phyloP scores from a whole-genome alignment of 371 early-diverging fungal species.

The Mucor lusitanicus region DNA sequence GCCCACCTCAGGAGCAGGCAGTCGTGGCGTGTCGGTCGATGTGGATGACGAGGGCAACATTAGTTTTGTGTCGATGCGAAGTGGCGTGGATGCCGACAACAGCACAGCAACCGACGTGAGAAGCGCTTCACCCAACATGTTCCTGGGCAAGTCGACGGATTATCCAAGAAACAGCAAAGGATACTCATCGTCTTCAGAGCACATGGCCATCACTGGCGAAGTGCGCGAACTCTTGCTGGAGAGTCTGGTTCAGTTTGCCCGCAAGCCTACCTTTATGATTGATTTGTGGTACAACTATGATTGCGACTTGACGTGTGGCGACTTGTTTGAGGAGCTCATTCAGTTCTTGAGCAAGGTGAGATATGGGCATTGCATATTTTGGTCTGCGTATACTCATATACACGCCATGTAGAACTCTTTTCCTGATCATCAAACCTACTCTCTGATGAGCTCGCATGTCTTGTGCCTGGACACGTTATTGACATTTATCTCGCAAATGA shows the following conservation, averaged over 20 bases:
- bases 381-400: not conserved
- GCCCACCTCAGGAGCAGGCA: constrained; percentile 45
- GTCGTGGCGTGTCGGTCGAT: constrained; percentile 33
- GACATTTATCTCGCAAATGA: constrained; percentile 77
- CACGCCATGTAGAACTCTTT: constrained; percentile 58
- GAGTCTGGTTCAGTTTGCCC: constrained; percentile 71
- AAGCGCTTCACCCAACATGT: constrained; percentile 48
- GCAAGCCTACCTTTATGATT: constrained; percentile 74
- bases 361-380: not conserved
- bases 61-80: constrained; percentile 17
- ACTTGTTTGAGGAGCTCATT: constrained; percentile 87
- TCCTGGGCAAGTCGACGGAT: constrained; percentile 27
- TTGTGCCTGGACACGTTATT: constrained; percentile 82
- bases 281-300: constrained; percentile 96
- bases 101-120: constrained; percentile 22
- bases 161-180: constrained; percentile 26
- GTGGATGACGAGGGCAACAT: constrained; percentile 47
- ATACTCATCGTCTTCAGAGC: constrained; percentile 38
- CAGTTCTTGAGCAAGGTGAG: constrained; percentile 67
- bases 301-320: constrained; percentile 77
- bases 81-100: not conserved
- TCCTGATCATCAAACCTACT: constrained; percentile 72
- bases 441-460: constrained; percentile 63
- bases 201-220: constrained; percentile 65
- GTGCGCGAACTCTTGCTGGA: constrained; percentile 84